These are phyloP conservation scores for Gardenia jasminoides DNA, from an alignment of 257 asterid species.

Conservation along the genomic window DNA sequence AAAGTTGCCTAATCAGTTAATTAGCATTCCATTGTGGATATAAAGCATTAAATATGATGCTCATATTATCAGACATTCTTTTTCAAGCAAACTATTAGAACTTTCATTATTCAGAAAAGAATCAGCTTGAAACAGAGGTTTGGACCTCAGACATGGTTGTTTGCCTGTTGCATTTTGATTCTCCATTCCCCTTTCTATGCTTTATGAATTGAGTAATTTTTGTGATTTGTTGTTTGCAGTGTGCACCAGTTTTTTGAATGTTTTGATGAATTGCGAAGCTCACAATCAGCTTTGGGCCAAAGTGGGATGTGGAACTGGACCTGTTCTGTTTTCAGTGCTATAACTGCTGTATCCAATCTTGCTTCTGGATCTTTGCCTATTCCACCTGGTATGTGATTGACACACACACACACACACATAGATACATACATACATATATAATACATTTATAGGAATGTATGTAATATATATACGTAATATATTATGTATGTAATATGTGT, in stretches of 20 bases:
- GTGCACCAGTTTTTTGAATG: constrained; percentile 98
- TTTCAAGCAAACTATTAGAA: too few species aligned
- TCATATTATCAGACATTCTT: background rate
- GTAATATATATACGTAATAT: too few species aligned
- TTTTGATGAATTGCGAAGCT: constrained; percentile 85
- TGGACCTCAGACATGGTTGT: background rate
- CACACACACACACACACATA: too few species aligned
- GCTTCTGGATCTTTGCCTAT: constrained; percentile 87
- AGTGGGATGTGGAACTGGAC: constrained; percentile 99
- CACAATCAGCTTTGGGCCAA: constrained; percentile 91
- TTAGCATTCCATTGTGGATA: background rate
- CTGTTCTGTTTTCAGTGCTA: constrained; percentile 83
- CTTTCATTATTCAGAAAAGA: too few species aligned
- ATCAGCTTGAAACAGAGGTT: too few species aligned
- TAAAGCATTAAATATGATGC: background rate
- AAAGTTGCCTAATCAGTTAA: background rate
- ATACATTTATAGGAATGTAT: too few species aligned
- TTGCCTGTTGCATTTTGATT: constrained; percentile 1
- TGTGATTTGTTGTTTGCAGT: constrained; percentile 48
- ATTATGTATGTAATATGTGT: too few species aligned
- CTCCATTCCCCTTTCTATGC: constrained; percentile 22
- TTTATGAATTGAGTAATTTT: constrained; percentile 16
- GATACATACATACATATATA: too few species aligned
- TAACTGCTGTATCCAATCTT: constrained; percentile 95
- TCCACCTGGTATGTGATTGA: constrained; percentile 61